Evolutionary conservation across 495 filamentous ascomycete species (phyloP), one percentile per base, ranked within the genome.

Genomic region (Neurospora sp.): DNA sequence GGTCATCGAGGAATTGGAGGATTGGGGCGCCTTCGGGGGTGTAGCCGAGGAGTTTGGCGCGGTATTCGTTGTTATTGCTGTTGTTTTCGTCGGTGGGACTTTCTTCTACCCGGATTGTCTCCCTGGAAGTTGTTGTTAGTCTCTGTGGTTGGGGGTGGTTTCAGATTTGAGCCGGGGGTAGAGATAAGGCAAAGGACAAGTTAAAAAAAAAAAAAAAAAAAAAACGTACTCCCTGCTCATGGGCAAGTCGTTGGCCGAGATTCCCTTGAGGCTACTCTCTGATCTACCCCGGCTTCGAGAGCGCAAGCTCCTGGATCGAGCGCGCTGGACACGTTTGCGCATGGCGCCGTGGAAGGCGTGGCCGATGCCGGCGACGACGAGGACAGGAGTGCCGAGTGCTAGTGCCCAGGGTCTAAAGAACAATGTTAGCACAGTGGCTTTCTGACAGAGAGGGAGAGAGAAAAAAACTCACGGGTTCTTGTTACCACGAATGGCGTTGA

Each of bases 361-460:
- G 40, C 81, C 82, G 47, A 85, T 73, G 8, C 82, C 82, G 18
- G 82, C 81, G 65, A 86, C 79, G 37, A 86, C 84, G 9, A 86
- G 80, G 0, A 86, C 82, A 0, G 85, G 85, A 1, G 85, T 87
- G 12, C 85, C 85, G 10, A 87, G 75, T 0, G 82, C 83, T 3
- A 85, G 72, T n/a, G 81, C 82, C 83, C 83, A 87, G 0, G 81
- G 79, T 14, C 82, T 84, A 1, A 59, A 9, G 4, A 4, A 20
- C 31, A 8, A 14, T 65, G 69, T 31, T 31, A 73, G 71, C n/a
- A 75, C 1, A 31, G 27, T 61, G 14, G 6, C 1, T 61, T 61
- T 16, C 7, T 3, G 53, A 16, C 31, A 7, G 22, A 71, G 47
- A 61, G 4, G 42, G 42, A 18, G 18, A 1, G 42, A 35, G 40